Evolutionary conservation across 148 eudicot species (phyloP), one percentile per base, ranked within the genome.

Genomic region (Arctostaphylos glauca): DNA sequence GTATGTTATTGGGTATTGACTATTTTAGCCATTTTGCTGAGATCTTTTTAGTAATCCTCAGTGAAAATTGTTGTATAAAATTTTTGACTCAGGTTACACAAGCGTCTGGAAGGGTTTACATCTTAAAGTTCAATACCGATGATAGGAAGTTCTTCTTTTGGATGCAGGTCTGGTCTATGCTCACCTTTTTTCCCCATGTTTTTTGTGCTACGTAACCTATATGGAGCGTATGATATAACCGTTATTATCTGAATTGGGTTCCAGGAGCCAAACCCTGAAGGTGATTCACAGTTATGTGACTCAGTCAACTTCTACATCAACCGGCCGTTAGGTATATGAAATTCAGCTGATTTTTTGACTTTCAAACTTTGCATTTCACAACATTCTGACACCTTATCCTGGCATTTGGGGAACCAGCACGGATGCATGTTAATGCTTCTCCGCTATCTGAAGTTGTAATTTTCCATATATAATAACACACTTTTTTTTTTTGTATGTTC

Each of bases 111-210:
- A 94, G 99, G 88, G 91, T 96, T 23, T 96, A 94, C 84, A 88
- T 94, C 68, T 86, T 96, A 82, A 96, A 96, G 92, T 96, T 96
- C 85, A 93, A 85, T 82, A 88, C 94, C n/a, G 98, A 96, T 87
- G 95, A 94, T 85, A 90, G 99, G 86, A 96, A 91, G 88, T 89
- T 92, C 83, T 96, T 96, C 90, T 94, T 93, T 80, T 96, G 97
- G 99, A 94, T 96, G 93, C 99, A 96, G 94, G 99, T 93, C 62
- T 10, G 85, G 19, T 83, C 2, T 62, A 14, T 31, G 14, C 46
- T 58, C 43, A 50, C n/a, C 9, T 70, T 68, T 68, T 44, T 6
- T 14, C 48, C 2, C 13, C 25, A 23, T 79, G 9, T 5, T 12
- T 46, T 52, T 46, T 38, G n/a, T 15, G 9, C 66, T 68, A 16